Conservation (phyloP, 345 rosid genomes). For the Aquilaria sinensis region DNA sequence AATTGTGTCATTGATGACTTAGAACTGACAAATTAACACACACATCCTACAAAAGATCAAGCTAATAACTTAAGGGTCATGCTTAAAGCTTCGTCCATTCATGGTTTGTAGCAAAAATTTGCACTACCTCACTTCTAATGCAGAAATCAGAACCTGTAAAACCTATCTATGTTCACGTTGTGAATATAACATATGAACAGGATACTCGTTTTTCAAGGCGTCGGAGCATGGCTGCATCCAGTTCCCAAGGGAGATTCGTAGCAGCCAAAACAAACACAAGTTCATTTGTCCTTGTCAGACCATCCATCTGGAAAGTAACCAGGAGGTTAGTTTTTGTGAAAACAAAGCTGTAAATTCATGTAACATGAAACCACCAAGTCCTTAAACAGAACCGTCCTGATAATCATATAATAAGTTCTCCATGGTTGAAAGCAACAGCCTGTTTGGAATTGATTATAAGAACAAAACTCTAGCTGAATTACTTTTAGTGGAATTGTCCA, state of each 20-base stretch:
- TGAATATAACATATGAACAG: conserved; percentile 19
- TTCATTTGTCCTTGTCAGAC: conserved; percentile 70
- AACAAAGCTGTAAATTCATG: conserved; percentile 3
- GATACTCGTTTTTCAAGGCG: conserved; percentile 99
- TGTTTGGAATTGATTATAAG: neutral
- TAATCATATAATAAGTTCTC: no score
- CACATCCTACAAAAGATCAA: no score
- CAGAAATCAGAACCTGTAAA: no score
- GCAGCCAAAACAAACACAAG: conserved; percentile 97
- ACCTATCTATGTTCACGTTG: no score
- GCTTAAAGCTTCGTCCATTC: neutral
- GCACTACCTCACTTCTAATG: no score
- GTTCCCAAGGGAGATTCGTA: conserved; percentile 97
- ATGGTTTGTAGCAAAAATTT: no score
- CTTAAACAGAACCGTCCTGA: no score
- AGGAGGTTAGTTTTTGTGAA: conserved; percentile 15
- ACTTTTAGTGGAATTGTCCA: no score
- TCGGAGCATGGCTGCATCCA: conserved; percentile 97
- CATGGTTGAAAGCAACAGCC: neutral
- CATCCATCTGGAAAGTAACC: conserved; percentile 83
- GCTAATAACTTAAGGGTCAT: no score
- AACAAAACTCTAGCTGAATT: no score
- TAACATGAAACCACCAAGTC: neutral
- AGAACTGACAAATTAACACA: no score
- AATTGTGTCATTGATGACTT: no score